Percentiles rank a stretch among this genome's conserved stretches.
phyloP scores from a whole-genome alignment of 2,329 filamentous ascomycete genomes.

The Chaetomium strumarium region DNA sequence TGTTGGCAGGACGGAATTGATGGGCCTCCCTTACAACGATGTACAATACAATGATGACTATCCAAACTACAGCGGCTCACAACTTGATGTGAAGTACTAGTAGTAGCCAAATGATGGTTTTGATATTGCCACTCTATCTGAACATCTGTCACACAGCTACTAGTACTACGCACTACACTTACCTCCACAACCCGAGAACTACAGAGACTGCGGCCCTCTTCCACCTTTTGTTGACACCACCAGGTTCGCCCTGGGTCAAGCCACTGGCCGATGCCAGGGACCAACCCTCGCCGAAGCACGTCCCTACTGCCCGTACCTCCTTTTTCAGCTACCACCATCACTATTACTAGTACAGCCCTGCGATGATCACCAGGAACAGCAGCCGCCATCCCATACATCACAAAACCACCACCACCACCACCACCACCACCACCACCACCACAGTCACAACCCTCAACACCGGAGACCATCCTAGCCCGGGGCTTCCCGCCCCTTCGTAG shows the following conservation, averaged over 20 bases:
- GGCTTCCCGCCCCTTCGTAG: slow-evolving; percentile 27
- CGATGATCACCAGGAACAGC: not conserved
- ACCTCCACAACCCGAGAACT: not conserved
- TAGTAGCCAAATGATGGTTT: too few species aligned
- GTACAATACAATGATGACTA: too few species aligned
- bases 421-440: too few species aligned
- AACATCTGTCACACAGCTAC: too few species aligned
- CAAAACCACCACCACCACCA: too few species aligned
- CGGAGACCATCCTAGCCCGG: slow-evolving; percentile 17
- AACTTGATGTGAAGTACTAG: too few species aligned
- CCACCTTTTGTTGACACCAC: slow-evolving; percentile 4
- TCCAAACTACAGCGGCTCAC: too few species aligned
- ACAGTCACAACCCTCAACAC: not conserved
- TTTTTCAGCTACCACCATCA: not conserved
- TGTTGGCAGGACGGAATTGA: too few species aligned
- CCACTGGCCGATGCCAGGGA: not conserved
- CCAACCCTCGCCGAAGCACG: not conserved
- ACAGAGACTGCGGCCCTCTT: not conserved
- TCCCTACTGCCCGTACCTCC: not conserved
- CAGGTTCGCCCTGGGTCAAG: not conserved
- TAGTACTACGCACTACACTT: not conserved
- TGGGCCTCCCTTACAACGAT: too few species aligned
- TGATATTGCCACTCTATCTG: too few species aligned
- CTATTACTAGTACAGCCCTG: not conserved
- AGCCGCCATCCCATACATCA: not conserved